phyloP scores from a whole-genome alignment of 2,329 filamentous ascomycete species.

The Diaporthe vexans region DNA sequence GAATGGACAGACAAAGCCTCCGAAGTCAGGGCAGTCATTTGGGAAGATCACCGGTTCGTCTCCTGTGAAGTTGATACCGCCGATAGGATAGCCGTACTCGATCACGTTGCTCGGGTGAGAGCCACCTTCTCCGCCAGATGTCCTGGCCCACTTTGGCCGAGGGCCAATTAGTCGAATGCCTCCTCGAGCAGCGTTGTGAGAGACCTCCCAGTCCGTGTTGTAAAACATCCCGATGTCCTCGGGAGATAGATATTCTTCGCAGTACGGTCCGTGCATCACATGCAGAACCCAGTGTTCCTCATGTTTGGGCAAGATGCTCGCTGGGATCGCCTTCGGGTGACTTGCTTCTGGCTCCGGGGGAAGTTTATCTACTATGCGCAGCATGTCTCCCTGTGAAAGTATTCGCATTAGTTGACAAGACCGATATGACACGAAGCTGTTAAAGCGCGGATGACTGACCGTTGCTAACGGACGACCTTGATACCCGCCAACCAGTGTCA shows the following conservation, averaged over 20 bases:
- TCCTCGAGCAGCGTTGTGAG: constrained; percentile 71
- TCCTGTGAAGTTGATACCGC: constrained; percentile 72
- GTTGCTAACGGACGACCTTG: constrained; percentile 68
- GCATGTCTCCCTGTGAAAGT: constrained; percentile 58
- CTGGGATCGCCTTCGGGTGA: constrained; percentile 55
- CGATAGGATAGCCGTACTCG: constrained; percentile 72
- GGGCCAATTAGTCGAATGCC: constrained; percentile 73
- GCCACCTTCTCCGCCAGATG: constrained; percentile 73
- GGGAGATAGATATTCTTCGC: constrained; percentile 64
- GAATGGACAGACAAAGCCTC: constrained; percentile 69
- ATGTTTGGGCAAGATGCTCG: constrained; percentile 62
- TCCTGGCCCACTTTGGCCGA: constrained; percentile 69
- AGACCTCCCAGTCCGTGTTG: constrained; percentile 69
- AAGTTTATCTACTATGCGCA: constrained; percentile 55
- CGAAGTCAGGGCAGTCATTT: constrained; percentile 71
- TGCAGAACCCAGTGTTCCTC: constrained; percentile 65
- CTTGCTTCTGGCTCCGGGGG: constrained; percentile 47
- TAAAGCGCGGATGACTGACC: neutral
- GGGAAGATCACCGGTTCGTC: constrained; percentile 73
- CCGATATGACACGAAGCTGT: no score
- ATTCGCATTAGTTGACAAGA: neutral
- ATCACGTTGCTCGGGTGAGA: constrained; percentile 72
- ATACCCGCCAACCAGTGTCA: constrained; percentile 69
- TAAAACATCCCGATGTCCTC: constrained; percentile 71
- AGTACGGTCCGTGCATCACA: constrained; percentile 69